Percentiles rank a stretch among this genome's conserved stretches.
Conservation (phyloP, 345 rosid genomes). For the Eucalyptus sp. region DNA sequence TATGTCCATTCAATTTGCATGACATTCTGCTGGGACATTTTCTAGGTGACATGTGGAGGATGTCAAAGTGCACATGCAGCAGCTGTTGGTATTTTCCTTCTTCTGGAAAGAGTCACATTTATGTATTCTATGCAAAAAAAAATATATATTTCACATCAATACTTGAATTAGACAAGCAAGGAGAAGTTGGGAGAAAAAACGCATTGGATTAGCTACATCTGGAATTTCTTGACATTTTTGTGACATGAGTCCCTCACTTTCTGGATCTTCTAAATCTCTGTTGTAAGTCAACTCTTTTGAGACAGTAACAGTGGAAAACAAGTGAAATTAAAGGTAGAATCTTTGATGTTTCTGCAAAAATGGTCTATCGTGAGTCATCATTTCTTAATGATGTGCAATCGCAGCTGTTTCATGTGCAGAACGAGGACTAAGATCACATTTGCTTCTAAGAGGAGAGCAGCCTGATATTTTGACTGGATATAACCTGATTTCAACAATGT, state of each 20-base stretch:
- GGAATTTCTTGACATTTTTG: background rate
- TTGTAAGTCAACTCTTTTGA: background rate
- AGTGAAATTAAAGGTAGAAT: background rate
- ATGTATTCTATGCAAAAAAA: background rate
- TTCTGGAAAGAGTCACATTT: background rate
- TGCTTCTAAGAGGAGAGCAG: constrained; percentile 82
- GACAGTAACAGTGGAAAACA: background rate
- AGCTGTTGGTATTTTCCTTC: constrained; percentile 56
- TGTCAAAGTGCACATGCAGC: constrained; percentile 94
- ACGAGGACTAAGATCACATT: constrained; percentile 72
- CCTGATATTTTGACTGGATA: constrained; percentile 77
- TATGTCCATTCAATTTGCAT: background rate
- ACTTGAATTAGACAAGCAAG: background rate
- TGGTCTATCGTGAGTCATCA: background rate
- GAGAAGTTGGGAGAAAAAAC: background rate
- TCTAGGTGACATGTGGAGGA: constrained; percentile 93
- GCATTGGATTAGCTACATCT: background rate
- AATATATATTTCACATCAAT: background rate
- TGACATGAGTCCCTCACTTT: background rate
- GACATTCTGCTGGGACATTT: constrained; percentile 14
- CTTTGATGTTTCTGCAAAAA: background rate
- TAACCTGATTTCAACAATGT: constrained; percentile 59
- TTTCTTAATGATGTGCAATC: background rate
- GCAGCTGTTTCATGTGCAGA: constrained; percentile 90
- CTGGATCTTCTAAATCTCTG: background rate